These are phyloP conservation scores for Rhizophagus clarus DNA, from an alignment of 192 early-diverging fungal species.

Conservation along the genomic window DNA sequence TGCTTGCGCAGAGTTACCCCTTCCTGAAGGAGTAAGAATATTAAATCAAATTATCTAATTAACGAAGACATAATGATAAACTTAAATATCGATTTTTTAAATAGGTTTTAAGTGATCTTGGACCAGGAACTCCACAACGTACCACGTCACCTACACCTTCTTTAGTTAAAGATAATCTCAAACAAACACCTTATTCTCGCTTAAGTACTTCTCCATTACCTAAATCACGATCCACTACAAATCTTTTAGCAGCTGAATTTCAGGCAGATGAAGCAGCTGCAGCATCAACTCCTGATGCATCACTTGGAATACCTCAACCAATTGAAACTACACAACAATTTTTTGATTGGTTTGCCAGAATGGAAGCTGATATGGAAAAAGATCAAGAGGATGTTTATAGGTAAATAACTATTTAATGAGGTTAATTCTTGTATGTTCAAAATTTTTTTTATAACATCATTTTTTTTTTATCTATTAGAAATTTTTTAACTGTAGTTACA, in stretches of 20 bases:
- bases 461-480: constrained; percentile 39
- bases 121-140: constrained; percentile 13
- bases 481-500: constrained; percentile 60
- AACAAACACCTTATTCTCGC: constrained; percentile 29
- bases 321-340: constrained; percentile 93
- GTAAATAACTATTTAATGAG: constrained; percentile 40
- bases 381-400: constrained; percentile 86
- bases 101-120: constrained; percentile 28
- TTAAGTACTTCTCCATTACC: constrained; percentile 28
- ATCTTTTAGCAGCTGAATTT: constrained; percentile 36
- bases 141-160: constrained; percentile 13
- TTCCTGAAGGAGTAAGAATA: constrained; percentile 52
- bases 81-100: neutral
- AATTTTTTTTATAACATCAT: neutral
- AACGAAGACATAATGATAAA: neutral
- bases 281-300: constrained; percentile 35
- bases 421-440: neutral
- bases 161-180: constrained; percentile 23
- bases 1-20: constrained; percentile 58
- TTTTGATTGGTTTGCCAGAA: constrained; percentile 87
- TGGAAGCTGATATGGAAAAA: constrained; percentile 82
- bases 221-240: constrained; percentile 38
- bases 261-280: constrained; percentile 31
- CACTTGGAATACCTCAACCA: constrained; percentile 49
- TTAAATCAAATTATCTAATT: neutral